Conservation (phyloP, 1,139 yeast genomes). For the Ogataea hybrid region DNA sequence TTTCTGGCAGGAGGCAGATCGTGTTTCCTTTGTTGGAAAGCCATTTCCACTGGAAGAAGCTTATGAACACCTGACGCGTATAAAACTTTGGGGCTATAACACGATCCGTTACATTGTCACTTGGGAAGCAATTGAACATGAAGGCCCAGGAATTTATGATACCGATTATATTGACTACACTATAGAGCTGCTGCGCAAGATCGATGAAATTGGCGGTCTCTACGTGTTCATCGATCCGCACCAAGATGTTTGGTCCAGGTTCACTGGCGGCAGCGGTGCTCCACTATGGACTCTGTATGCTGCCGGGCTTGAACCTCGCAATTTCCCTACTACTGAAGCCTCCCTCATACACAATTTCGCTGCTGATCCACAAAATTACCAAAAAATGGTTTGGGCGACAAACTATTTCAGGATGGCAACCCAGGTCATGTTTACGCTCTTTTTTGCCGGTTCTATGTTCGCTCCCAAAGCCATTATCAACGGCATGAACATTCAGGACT, state of each 20-base stretch:
- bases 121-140: conserved; percentile 93
- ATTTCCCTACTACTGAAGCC: conserved; percentile 68
- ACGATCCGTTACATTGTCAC: conserved; percentile 73
- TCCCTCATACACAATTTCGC: conserved; percentile 66
- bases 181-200: conserved; percentile 54
- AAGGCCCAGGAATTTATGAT: conserved; percentile 84
- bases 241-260: conserved; percentile 94
- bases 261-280: conserved; percentile 93
- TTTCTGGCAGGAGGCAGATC: conserved; percentile 64
- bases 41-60: conserved; percentile 81
- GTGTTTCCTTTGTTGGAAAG: conserved; percentile 75
- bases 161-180: conserved; percentile 73
- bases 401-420: conserved; percentile 78
- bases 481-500: conserved; percentile 75
- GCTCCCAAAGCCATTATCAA: conserved; percentile 72
- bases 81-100: conserved; percentile 82
- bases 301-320: conserved; percentile 80
- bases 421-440: conserved; percentile 80
- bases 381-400: conserved; percentile 93
- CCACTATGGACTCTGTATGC: conserved; percentile 95
- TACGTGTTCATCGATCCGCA: conserved; percentile 87
- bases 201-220: conserved; percentile 66
- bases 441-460: conserved; percentile 71
- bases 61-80: conserved; percentile 59
- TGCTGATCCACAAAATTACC: conserved; percentile 47